These are phyloP conservation scores for Fusarium pilosicola DNA, from an alignment of 2,329 filamentous ascomycete species.

Conservation along the genomic window DNA sequence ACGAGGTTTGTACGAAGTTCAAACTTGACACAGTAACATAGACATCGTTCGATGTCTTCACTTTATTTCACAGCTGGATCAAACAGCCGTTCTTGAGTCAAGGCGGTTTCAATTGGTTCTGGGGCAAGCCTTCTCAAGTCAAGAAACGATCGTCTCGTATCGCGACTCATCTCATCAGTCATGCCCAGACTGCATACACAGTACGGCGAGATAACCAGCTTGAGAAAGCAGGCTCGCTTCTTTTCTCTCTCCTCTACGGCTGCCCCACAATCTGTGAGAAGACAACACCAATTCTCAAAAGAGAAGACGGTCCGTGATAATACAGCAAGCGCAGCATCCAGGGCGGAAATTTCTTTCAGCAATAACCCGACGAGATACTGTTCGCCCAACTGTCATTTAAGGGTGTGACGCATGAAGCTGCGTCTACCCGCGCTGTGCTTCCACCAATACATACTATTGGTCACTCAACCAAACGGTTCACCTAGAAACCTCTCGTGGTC, in stretches of 20 bases:
- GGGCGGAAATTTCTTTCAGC: constrained; percentile 39
- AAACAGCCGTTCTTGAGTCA: constrained; percentile 25
- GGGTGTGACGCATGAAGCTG: constrained; percentile 30
- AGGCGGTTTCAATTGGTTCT: constrained; percentile 33
- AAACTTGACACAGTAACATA: not conserved
- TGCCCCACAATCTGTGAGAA: constrained; percentile 13
- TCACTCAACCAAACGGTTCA: constrained; percentile 10
- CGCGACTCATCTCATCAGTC: not conserved
- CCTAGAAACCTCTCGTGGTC: constrained; percentile 20
- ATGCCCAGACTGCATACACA: not conserved
- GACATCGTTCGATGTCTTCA: constrained; percentile 13
- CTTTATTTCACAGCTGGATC: constrained; percentile 11
- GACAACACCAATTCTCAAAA: constrained; percentile 9
- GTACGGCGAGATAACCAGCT: constrained; percentile 8
- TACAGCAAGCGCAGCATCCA: constrained; percentile 21
- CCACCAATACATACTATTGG: constrained; percentile 35
- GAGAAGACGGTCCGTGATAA: constrained; percentile 11
- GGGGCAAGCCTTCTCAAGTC: constrained; percentile 24
- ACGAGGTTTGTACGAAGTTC: not conserved
- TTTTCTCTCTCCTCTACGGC: constrained; percentile 5
- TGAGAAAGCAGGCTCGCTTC: constrained; percentile 19
- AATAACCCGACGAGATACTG: constrained; percentile 37
- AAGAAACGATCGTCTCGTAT: constrained; percentile 14
- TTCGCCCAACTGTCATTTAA: constrained; percentile 41
- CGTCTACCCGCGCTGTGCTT: constrained; percentile 17